A percentile compares a stretch with the other conserved stretches of the same genome.
phyloP scores from a whole-genome alignment of 768 basidiomycete genomes.

The Boletus pseudopeckii region DNA sequence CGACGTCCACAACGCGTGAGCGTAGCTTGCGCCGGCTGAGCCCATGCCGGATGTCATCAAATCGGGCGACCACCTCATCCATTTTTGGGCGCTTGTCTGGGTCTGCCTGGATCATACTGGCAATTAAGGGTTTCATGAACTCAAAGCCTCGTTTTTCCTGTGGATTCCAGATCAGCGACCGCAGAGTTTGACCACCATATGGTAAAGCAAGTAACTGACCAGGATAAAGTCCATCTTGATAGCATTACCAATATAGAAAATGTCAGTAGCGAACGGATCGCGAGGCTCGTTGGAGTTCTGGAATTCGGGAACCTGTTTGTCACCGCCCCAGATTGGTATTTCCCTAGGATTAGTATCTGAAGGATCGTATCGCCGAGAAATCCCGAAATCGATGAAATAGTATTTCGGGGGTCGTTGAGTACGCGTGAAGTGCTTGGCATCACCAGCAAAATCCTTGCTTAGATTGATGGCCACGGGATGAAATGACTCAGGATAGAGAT shows the following conservation, averaged over 20 bases:
- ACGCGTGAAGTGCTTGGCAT: constrained; percentile 28
- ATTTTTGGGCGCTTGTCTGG: constrained; percentile 22
- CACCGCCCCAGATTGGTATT: constrained; percentile 36
- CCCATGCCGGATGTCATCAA: constrained; percentile 5
- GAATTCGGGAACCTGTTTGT: constrained; percentile 42
- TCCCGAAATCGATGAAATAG: constrained; percentile 36
- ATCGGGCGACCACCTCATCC: constrained; percentile 19
- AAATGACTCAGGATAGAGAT: constrained; percentile 25
- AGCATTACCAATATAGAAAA: constrained; percentile 43
- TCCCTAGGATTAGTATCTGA: constrained; percentile 24
- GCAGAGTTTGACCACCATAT: not conserved
- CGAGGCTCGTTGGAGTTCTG: constrained; percentile 20
- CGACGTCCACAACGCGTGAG: constrained; percentile 22
- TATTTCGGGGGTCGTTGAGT: constrained; percentile 31
- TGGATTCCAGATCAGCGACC: not conserved
- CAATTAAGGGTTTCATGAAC: constrained; percentile 22
- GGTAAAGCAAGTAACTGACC: constrained; percentile 15
- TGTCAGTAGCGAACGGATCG: constrained; percentile 42
- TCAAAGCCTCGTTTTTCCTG: constrained; percentile 11
- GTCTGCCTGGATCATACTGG: constrained; percentile 22
- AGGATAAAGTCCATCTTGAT: constrained; percentile 32
- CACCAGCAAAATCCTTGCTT: constrained; percentile 13
- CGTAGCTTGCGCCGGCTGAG: constrained; percentile 23
- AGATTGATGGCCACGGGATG: constrained; percentile 18
- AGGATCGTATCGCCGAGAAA: constrained; percentile 32